Evolutionary conservation across 2,329 filamentous ascomycete species (phyloP).

Genomic region (Myriosclerotinia curreyana): DNA sequence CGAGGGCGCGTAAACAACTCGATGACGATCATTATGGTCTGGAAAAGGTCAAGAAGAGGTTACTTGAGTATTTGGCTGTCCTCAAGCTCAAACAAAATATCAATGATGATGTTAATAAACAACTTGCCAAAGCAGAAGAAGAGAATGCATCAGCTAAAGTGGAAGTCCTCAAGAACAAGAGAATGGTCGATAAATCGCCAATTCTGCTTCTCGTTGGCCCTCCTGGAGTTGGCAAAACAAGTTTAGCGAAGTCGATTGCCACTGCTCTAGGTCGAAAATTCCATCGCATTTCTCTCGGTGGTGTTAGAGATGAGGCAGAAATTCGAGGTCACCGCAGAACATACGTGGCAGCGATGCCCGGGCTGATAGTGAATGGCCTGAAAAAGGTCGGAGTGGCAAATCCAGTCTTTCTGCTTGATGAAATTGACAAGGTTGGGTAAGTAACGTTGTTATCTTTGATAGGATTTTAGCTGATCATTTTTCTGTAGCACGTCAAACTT

Average conservation of each 20-base stretch:
- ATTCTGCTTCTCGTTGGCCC: slow-evolving; percentile 92
- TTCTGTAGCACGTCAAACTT: slow-evolving; percentile 68
- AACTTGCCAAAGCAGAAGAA: slow-evolving; percentile 67
- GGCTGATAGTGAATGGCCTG: slow-evolving; percentile 85
- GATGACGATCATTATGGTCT: slow-evolving; percentile 96
- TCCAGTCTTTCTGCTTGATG: slow-evolving; percentile 91
- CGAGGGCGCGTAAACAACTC: slow-evolving; percentile 79
- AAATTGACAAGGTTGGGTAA: slow-evolving; percentile 87
- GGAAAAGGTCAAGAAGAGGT: slow-evolving; percentile 93
- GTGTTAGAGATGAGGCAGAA: slow-evolving; percentile 93
- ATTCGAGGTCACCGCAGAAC: slow-evolving; percentile 92
- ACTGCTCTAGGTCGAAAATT: slow-evolving; percentile 92
- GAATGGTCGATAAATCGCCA: slow-evolving; percentile 90
- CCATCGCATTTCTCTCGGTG: slow-evolving; percentile 92
- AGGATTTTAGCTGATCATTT: slow-evolving; percentile 14
- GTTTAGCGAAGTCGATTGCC: slow-evolving; percentile 87
- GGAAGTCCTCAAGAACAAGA: slow-evolving; percentile 73
- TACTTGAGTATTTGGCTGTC: slow-evolving; percentile 96
- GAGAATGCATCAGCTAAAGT: slow-evolving; percentile 57
- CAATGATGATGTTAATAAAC: slow-evolving; percentile 76
- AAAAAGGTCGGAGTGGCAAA: slow-evolving; percentile 96
- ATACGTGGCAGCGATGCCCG: slow-evolving; percentile 98
- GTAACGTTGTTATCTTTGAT: slow-evolving; percentile 22
- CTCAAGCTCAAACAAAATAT: slow-evolving; percentile 89
- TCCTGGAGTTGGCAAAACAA: slow-evolving; percentile 94